A percentile compares a stretch with the other conserved stretches of the same genome.
phyloP scores from a whole-genome alignment of 768 basidiomycete genomes.

The Chalciporus piperatus region DNA sequence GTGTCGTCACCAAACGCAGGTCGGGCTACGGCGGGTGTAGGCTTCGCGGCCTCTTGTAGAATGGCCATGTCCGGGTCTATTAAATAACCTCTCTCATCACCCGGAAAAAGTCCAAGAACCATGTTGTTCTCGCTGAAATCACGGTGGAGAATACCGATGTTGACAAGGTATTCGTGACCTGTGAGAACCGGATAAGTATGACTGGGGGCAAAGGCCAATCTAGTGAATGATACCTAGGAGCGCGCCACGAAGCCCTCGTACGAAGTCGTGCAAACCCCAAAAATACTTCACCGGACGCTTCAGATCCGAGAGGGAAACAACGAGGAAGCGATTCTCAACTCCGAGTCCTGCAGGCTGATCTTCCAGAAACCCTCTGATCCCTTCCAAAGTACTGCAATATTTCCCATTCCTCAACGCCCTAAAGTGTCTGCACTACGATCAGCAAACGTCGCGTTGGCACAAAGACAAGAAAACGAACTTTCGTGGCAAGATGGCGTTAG shows the following conservation, averaged over 20 bases:
- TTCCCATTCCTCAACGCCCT: too few species aligned
- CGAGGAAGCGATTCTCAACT: conserved; percentile 1
- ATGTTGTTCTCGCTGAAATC: conserved; percentile 2
- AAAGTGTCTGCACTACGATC: neutral
- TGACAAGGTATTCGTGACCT: neutral
- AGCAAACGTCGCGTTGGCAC: neutral
- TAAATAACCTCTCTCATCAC: conserved; percentile 24
- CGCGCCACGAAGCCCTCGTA: conserved; percentile 13
- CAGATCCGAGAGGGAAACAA: conserved; percentile 1
- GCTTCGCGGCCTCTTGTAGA: neutral
- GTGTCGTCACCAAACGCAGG: too few species aligned
- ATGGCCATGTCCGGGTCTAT: conserved; percentile 29
- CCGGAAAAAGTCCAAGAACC: conserved; percentile 20
- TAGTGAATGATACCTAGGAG: neutral
- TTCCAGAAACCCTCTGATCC: conserved; percentile 4
- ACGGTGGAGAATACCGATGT: conserved; percentile 16
- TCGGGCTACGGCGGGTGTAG: too few species aligned
- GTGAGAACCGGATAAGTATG: too few species aligned
- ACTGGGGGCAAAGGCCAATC: too few species aligned
- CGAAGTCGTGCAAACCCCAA: conserved; percentile 20
- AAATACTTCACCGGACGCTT: conserved; percentile 13
- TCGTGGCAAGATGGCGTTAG: conserved; percentile 1
- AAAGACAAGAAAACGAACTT: neutral
- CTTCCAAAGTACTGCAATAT: neutral
- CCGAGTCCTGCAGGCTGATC: neutral